A percentile compares a stretch with the other conserved stretches of the same genome.
These are phyloP conservation scores for Aureobasidium sp. DNA, from an alignment of 2,329 filamentous ascomycete species.

Conservation along the genomic window DNA sequence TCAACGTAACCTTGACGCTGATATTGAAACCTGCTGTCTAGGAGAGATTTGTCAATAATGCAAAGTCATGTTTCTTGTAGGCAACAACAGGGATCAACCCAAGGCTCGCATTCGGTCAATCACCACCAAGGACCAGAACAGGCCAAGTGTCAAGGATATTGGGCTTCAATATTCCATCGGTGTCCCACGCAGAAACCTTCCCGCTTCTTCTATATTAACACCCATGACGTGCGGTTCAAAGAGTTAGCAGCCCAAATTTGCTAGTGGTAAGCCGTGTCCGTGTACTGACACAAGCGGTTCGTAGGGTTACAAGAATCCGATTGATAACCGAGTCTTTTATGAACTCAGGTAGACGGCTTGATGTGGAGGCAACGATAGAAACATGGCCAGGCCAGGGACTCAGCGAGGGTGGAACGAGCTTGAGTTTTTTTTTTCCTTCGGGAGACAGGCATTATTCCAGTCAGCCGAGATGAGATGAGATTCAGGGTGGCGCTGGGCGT, in stretches of 20 bases:
- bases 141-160: background rate
- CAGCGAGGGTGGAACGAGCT: background rate
- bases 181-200: conserved; percentile 10
- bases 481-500: background rate
- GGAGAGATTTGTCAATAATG: background rate
- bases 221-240: background rate
- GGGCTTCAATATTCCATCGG: background rate
- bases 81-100: background rate
- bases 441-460: background rate
- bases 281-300: background rate
- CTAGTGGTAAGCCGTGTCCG: background rate
- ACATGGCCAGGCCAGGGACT: background rate
- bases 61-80: background rate
- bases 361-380: background rate
- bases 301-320: background rate
- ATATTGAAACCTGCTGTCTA: background rate
- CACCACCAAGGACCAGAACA: conserved; percentile 1
- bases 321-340: background rate
- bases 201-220: conserved; percentile 6
- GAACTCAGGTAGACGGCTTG: background rate
- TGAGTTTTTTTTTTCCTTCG: background rate
- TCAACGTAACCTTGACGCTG: background rate
- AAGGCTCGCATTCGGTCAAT: background rate
- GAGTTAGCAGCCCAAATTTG: background rate
- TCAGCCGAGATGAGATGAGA: conserved; percentile 7